Base-by-base conservation (phyloP, 768 basidiomycete genomes). In the Tylopilus vinaceipallidus region DNA sequence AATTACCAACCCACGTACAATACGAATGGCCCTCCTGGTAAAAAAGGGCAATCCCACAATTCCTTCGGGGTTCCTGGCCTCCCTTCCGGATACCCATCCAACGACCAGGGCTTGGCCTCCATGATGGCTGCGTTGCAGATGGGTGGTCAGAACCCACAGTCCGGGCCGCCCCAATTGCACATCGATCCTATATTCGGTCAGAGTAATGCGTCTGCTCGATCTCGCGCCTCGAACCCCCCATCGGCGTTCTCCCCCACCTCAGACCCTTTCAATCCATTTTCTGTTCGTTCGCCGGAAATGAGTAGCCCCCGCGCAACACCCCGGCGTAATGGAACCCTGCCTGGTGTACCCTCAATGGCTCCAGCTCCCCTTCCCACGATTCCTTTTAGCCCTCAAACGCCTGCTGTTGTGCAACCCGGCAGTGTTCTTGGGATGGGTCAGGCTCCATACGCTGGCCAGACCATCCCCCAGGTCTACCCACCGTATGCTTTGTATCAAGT, bases 61-160 rank as follows among this genome's bases (percentile, higher is more conserved):
- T 75, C 75, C 30, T 88, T 77, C 57, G 84, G 81, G 36, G 79
- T 91, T 53, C 86, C 88, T 20, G 87, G 88, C 3, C 72, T 90
- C 45, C 85, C 89, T 12, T 81, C 86, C 8, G 87, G 88, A 24
- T 90, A 91, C 62, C 85, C 87, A 13, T 81, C 84, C 42, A 89
- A 85, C 50, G 88, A 91, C 61, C 90, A 91, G 66, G 86, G 88
- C 16, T 71, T 93, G 45, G 90, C 90, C 42, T 91, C 89, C 12
- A 92, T 93, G 88, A 92, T 93, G 89, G 91, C 90, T 27, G 86
- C 91, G 16, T 71, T 92, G 56, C 91, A 91, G 68, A 90, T 91
- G 88, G 90, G 88, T 55, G 89, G 87, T 19, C 88, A 90, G 66
- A 91, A 89, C 54, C 83, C 87, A 16, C 87, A 91, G 63, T 83